These are phyloP conservation scores for Boletus bicolor DNA, from an alignment of 768 basidiomycete species.

Conservation along the genomic window DNA sequence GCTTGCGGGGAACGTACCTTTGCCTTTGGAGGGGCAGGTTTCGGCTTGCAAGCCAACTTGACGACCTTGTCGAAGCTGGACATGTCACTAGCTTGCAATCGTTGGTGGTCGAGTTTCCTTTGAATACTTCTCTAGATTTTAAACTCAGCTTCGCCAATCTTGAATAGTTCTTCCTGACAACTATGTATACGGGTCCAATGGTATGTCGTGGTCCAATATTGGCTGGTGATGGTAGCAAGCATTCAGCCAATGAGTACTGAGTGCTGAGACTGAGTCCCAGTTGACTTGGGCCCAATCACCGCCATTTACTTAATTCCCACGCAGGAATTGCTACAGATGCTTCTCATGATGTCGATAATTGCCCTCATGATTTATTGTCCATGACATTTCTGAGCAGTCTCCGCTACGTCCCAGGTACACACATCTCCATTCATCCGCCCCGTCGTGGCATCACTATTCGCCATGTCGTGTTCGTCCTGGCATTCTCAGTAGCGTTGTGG, in stretches of 20 bases:
- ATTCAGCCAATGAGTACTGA: too few species aligned
- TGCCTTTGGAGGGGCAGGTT: slow-evolving; percentile 90
- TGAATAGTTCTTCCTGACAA: not conserved
- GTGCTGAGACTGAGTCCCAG: too few species aligned
- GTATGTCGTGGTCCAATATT: too few species aligned
- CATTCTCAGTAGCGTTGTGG: slow-evolving; percentile 15
- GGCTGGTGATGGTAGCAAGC: not conserved
- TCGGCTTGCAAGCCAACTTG: slow-evolving; percentile 96
- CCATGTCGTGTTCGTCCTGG: slow-evolving; percentile 19
- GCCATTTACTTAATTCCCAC: not conserved
- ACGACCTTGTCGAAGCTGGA: slow-evolving; percentile 89
- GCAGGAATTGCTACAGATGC: not conserved
- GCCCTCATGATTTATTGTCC: too few species aligned
- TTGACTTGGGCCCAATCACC: too few species aligned
- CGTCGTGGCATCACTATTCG: slow-evolving; percentile 24
- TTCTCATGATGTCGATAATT: too few species aligned
- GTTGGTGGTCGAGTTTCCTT: slow-evolving; percentile 1
- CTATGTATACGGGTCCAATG: not conserved
- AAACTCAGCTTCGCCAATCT: slow-evolving; percentile 24
- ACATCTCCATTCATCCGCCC: not conserved
- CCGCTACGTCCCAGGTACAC: not conserved
- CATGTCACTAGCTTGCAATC: slow-evolving; percentile 36
- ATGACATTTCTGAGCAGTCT: slow-evolving; percentile 9
- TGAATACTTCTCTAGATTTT: slow-evolving; percentile 16
- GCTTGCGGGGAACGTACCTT: slow-evolving; percentile 54